These are phyloP conservation scores for Ganoderma lingzhi DNA, from an alignment of 1,284 basidiomycete genomes.

Conservation along the genomic window DNA sequence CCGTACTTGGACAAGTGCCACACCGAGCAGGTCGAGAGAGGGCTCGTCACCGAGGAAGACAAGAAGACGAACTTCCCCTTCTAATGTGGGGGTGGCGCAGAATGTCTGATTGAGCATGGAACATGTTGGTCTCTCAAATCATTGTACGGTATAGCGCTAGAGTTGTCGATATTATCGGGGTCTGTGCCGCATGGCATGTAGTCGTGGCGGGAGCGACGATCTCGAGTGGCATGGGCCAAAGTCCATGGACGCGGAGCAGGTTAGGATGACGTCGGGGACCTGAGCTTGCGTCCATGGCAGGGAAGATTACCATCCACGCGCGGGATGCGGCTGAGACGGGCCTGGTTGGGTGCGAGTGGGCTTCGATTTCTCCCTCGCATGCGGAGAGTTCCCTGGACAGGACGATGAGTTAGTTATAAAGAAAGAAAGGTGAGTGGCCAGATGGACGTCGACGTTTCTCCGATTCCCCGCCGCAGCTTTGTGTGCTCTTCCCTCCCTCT, in stretches of 20 bases:
- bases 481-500: not conserved
- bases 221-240: slow-evolving; percentile 1
- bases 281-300: not conserved
- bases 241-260: not conserved
- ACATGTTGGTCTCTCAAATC: not conserved
- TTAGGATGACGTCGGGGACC: not conserved
- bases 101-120: not conserved
- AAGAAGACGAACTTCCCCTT: slow-evolving; percentile 32
- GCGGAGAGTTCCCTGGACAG: slow-evolving; percentile 2
- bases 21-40: slow-evolving; percentile 43
- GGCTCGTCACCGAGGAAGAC: slow-evolving; percentile 25
- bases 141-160: not conserved
- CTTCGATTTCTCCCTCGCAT: slow-evolving; percentile 10
- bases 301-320: slow-evolving; percentile 1
- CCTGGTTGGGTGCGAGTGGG: slow-evolving; percentile 1
- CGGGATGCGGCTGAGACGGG: not conserved
- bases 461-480: slow-evolving; percentile 2
- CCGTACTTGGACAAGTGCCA: slow-evolving; percentile 58
- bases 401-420: slow-evolving; percentile 6
- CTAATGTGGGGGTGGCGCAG: slow-evolving; percentile 16
- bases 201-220: slow-evolving; percentile 6
- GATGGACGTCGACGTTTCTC: not conserved
- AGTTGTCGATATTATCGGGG: not conserved
- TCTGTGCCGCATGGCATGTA: not conserved
- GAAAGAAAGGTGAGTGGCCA: not conserved